Conservation (phyloP, 148 eudicot genomes). For the Limonium bicolor region DNA sequence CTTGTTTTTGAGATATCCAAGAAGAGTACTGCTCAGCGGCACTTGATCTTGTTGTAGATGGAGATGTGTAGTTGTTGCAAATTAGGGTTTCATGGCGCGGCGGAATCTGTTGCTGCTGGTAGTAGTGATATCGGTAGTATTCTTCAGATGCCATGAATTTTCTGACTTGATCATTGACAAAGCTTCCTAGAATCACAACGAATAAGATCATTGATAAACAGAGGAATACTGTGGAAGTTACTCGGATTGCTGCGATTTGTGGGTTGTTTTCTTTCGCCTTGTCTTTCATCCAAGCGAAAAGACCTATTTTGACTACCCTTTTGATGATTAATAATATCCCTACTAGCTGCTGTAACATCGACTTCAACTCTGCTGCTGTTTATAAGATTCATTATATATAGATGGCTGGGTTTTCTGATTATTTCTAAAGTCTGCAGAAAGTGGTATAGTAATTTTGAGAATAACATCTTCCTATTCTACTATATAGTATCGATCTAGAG, state of each 20-base stretch:
- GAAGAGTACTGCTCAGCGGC: too few relatives aligned
- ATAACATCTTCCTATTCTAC: too few relatives aligned
- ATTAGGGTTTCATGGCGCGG: background rate
- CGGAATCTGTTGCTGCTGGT: too few relatives aligned
- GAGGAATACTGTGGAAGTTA: conserved; percentile 40
- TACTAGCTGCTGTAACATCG: too few relatives aligned
- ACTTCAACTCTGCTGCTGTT: too few relatives aligned
- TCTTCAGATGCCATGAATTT: conserved; percentile 29
- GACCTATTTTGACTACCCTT: too few relatives aligned
- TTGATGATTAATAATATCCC: too few relatives aligned
- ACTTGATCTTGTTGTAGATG: background rate
- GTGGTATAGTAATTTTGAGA: too few relatives aligned
- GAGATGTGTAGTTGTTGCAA: background rate
- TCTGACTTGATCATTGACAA: conserved; percentile 30
- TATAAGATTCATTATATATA: too few relatives aligned
- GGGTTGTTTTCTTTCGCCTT: conserved; percentile 18
- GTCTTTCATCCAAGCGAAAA: conserved; percentile 14
- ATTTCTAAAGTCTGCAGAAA: too few relatives aligned
- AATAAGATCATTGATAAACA: conserved; percentile 30
- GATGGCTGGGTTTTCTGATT: too few relatives aligned
- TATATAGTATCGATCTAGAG: too few relatives aligned
- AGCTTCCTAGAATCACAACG: conserved; percentile 30
- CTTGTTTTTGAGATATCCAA: conserved; percentile 12
- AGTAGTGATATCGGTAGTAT: conserved; percentile 16
- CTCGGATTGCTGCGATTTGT: conserved; percentile 33